These are phyloP conservation scores for Harringtonia aguacate DNA, from an alignment of 2,329 filamentous ascomycete species.

Conservation along the genomic window DNA sequence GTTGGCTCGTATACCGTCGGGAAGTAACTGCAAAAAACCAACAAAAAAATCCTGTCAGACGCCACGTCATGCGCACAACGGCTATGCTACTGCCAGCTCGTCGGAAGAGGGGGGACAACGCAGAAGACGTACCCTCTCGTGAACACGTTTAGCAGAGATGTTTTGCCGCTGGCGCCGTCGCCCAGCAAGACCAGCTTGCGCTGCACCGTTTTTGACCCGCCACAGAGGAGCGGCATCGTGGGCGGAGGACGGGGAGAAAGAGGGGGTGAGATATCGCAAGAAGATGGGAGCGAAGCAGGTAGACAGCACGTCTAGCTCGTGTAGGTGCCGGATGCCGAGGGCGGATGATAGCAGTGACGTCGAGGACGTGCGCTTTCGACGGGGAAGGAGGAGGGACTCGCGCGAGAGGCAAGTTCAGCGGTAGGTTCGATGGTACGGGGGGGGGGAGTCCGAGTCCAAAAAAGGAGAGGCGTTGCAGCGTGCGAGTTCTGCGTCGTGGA, in stretches of 20 bases:
- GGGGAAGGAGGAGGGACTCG: too few species aligned
- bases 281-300: too few species aligned
- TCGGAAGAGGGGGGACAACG: not conserved
- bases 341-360: too few species aligned
- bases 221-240: conserved; percentile 44
- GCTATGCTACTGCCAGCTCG: not conserved
- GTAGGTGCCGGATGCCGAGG: too few species aligned
- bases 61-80: too few species aligned
- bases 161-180: conserved; percentile 95
- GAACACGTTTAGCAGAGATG: conserved; percentile 93
- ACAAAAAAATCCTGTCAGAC: too few species aligned
- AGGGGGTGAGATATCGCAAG: not conserved
- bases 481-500: too few species aligned
- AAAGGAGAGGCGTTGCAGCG: too few species aligned
- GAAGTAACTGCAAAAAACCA: conserved; percentile 60
- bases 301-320: not conserved
- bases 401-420: too few species aligned
- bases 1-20: conserved; percentile 97
- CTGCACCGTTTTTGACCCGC: conserved; percentile 75
- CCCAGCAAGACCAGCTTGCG: conserved; percentile 95
- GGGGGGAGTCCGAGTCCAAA: too few species aligned
- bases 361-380: too few species aligned
- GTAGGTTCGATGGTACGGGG: too few species aligned
- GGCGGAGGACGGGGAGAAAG: not conserved
- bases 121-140: conserved; percentile 68